A percentile compares a stretch with the other conserved stretches of the same genome.
phyloP scores from a whole-genome alignment of 2,329 filamentous ascomycete genomes.

The Lachnellula suecica region DNA sequence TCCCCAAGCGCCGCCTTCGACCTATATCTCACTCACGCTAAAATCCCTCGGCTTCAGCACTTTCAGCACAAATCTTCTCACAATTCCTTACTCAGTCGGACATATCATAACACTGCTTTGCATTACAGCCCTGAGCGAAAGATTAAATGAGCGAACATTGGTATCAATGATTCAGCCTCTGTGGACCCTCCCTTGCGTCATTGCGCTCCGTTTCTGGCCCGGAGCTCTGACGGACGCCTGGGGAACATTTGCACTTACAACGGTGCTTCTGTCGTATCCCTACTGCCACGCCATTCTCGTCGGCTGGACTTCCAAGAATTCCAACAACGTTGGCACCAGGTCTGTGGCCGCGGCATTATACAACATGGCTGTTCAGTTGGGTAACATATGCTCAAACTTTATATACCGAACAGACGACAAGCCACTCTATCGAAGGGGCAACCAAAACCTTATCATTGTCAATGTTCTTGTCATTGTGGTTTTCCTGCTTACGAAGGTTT shows the following conservation, averaged over 20 bases:
- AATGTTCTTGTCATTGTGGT: constrained; percentile 43
- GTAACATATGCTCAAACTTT: constrained; percentile 37
- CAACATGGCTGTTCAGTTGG: constrained; percentile 48
- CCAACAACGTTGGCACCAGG: constrained; percentile 60
- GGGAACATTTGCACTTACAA: constrained; percentile 38
- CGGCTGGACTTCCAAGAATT: constrained; percentile 53
- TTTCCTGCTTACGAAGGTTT: constrained; percentile 49
- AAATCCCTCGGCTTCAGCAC: constrained; percentile 28
- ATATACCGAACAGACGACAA: constrained; percentile 51
- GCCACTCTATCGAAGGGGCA: constrained; percentile 57
- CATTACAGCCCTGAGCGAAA: constrained; percentile 45
- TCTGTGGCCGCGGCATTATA: constrained; percentile 64
- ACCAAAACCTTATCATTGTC: constrained; percentile 54
- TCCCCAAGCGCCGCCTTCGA: constrained; percentile 45
- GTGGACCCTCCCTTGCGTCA: constrained; percentile 41
- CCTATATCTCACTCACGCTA: constrained; percentile 56
- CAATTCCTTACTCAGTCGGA: constrained; percentile 44
- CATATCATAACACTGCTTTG: constrained; percentile 45
- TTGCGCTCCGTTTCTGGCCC: constrained; percentile 34
- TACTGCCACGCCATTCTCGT: constrained; percentile 32
- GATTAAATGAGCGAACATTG: constrained; percentile 38
- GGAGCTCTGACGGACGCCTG: constrained; percentile 30
- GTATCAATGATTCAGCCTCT: constrained; percentile 36
- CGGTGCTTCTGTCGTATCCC: constrained; percentile 27
- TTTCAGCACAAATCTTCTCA: constrained; percentile 46